Base-by-base conservation (phyloP, 73 alveolate genomes). In the Tetrahymena thermophila region DNA sequence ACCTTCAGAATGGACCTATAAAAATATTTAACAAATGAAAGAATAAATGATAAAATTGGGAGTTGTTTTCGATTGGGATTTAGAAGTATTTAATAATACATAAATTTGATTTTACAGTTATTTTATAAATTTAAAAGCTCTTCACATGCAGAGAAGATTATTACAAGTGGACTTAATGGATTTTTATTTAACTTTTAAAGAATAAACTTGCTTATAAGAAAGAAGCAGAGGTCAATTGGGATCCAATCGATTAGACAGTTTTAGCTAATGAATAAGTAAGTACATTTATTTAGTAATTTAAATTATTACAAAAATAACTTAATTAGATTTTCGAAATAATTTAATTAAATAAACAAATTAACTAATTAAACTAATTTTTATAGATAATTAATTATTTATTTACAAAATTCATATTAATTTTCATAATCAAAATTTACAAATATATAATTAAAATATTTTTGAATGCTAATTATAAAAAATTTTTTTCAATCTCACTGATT, bases 141-240 rank as follows among this genome's bases (percentile, higher is more conserved):
- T 71, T 71, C 37, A 71, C 89, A 8, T 71, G 89, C 37, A 71
- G 89, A 25, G 89, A 71, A 13, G 97, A 58, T 34, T 97, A 97
- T 89, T 97, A 97, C 94, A 97, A 96, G 84, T 94, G 96, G 93
- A 97, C 99, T 35, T 96, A 97, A 89, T 25, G 97, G 96, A 93
- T 97, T 4, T 97, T 97, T 95, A 85, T 94, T 34, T 84, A 85
- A 28, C 84, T 97, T 37, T 94, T 85, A 55, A 85, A 97, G 43
- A 34, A 94, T 37, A 98, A 98, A 0, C 97, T 97, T 15, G 99
- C 99, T 10, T 97, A 97, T 83, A 96, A 94, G 56, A 95, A 85
- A n/a, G 98, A 96, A 25, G 98, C 97, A 38, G 96, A 94, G n/a
- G 97, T 97, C 6, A 97, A 97, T 85, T 97, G 99, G 98, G 98